Base-by-base conservation (phyloP, 2,329 filamentous ascomycete species). In the Clarireedia homoeocarpa region DNA sequence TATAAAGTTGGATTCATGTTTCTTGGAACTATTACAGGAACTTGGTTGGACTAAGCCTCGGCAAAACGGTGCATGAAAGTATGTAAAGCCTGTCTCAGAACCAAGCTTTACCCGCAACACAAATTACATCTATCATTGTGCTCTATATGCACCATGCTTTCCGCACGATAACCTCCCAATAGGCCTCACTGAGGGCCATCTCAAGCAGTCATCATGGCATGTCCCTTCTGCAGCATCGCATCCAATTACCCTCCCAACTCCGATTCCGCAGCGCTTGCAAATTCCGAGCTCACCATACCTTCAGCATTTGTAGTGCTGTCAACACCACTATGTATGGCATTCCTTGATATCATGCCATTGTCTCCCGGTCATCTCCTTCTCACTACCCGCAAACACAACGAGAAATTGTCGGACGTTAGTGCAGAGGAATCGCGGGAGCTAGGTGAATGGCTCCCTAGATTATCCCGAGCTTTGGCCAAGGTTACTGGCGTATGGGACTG, bases 341-440 rank as follows among this genome's bases (percentile, higher is more conserved):
- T 97, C 72, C 79, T 97, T 64, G 92, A 97, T 73, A 96, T 96
- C 66, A 81, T 95, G 75, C 94, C 94, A 0, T 82, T 97, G 51
- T 87, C 88, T 0, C 77, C 77, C 0, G 91, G 91, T 1, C 92
- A 97, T 75, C 72, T 96, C 6, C 80, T 97, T 0, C 79, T 97
- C 36, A 89, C 86, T 54, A 88, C 91, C 7, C 81, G 94, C 42
- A 69, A 75, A 38, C 94, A 97, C 75, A 81, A 84, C 56, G 81
- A 85, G 60, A 95, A 91, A 69, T 77, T 96, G 39, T 85, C 82
- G 2, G 87, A 91, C 67, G 77, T 91, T 51, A 77, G 75, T 0
- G 72, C 80, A 1, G 69, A 70, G 48, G 87, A 91, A 69, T 81
- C 84, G 24, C 76, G 77, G 55, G 84, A 86, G 65, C 77, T 95